Conservation (phyloP, 768 basidiomycete genomes). For the Phanerodontia chrysosporium region DNA sequence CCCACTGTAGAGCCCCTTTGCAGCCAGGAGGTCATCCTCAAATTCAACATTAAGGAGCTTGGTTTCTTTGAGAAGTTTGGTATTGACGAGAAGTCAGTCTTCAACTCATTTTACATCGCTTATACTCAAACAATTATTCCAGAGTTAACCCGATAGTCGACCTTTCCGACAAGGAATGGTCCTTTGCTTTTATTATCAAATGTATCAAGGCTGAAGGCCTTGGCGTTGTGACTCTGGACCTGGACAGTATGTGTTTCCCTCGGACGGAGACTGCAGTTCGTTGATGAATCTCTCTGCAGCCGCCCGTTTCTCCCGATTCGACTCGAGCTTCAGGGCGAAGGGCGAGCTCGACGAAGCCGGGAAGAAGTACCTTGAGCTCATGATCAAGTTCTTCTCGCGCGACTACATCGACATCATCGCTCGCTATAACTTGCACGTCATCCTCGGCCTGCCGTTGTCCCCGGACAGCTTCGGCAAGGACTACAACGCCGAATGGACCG, state of each 20-base stretch:
- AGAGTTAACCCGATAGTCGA: not conserved
- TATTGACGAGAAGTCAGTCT: not conserved
- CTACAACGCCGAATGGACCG: not conserved
- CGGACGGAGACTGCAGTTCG: not conserved
- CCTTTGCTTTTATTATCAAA: conserved; percentile 17
- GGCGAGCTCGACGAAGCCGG: not conserved
- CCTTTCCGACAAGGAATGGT: conserved; percentile 9
- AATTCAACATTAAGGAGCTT: conserved; percentile 9
- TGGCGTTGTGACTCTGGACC: conserved; percentile 11
- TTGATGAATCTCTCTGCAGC: not conserved
- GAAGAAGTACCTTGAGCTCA: not conserved
- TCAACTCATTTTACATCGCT: not conserved
- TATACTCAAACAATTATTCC: not conserved
- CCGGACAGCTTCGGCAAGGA: not conserved
- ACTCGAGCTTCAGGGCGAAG: conserved; percentile 4
- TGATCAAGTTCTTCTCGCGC: not conserved
- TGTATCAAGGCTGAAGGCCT: conserved; percentile 11
- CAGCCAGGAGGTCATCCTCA: conserved; percentile 4
- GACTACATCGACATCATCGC: conserved; percentile 2
- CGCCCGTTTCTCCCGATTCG: conserved; percentile 11
- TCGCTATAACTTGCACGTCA: not conserved
- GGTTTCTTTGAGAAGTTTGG: conserved; percentile 1
- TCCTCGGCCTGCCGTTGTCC: not conserved
- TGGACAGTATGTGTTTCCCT: conserved; percentile 8
- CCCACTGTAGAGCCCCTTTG: conserved; percentile 11